These are phyloP conservation scores for Aegilops speltoides DNA, from an alignment of 176 grass and related monocot species.

Conservation along the genomic window DNA sequence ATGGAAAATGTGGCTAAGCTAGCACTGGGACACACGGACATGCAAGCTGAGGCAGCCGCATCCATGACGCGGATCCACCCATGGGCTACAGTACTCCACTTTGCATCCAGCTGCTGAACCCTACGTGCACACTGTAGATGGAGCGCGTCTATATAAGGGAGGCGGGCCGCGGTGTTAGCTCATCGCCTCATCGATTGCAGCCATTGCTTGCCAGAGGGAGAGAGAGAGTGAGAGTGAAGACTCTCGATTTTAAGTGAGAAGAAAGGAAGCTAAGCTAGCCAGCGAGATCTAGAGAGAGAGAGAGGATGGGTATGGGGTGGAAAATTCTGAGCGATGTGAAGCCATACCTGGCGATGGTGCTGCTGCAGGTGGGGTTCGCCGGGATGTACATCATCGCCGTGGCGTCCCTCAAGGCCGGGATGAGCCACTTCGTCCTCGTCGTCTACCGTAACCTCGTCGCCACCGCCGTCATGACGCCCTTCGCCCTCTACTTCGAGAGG, in stretches of 20 bases:
- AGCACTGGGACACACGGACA: not conserved
- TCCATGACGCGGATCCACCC: conserved; percentile 50
- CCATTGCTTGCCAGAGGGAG: not conserved
- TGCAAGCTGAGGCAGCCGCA: conserved; percentile 2
- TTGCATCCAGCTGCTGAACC: conserved; percentile 1
- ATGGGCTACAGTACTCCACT: conserved; percentile 16
- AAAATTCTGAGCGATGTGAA: conserved; percentile 51
- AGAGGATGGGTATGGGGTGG: conserved; percentile 39
- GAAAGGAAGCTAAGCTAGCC: not conserved
- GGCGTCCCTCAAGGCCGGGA: conserved; percentile 70
- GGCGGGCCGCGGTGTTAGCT: conserved; percentile 5
- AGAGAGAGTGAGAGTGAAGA: not conserved
- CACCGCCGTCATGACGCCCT: conserved; percentile 65
- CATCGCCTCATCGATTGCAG: conserved; percentile 43
- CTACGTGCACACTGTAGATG: not conserved
- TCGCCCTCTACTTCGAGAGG: conserved; percentile 87
- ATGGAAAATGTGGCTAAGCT: conserved; percentile 26
- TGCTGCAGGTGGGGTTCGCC: conserved; percentile 83
- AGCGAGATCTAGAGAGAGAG: not conserved
- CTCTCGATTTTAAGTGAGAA: not conserved
- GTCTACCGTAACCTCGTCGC: conserved; percentile 79
- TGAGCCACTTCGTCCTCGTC: conserved; percentile 91
- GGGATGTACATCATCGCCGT: conserved; percentile 87
- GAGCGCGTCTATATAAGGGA: conserved; percentile 56
- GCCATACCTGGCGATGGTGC: conserved; percentile 86